Evolutionary conservation across 176 grass and related monocot species (phyloP), one percentile per base, ranked within the genome.

Genomic region (Lolium multiflorum): DNA sequence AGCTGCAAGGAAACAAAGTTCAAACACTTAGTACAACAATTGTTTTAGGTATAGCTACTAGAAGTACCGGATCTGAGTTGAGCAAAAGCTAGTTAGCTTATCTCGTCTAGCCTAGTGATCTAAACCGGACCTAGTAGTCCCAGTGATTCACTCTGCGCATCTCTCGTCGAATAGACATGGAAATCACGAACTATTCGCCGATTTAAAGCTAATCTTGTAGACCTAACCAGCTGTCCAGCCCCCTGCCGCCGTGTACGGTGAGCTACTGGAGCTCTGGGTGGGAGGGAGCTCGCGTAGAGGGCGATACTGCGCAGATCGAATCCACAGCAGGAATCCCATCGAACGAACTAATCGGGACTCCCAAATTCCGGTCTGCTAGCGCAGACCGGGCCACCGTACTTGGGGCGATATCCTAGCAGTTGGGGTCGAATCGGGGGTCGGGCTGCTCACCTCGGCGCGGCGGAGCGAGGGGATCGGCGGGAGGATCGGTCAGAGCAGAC

Each of bases 401-500:
- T 28, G 48, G 14, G 48, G 25, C 49, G 47, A 48, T 54, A 76
- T 24, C 73, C 73, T 76, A 76, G 25, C 48, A 76, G 73, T 18
- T 11, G 15, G 46, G 46, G 22, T 46, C 71, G 44, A 50, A 74
- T 26, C 71, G 21, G 73, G 26, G 73, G 44, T 55, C 46, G 59
- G 24, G 72, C 2, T 37, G 82, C 90, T 82, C 62, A 91, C 90
- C 90, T 85, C 43, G 55, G 35, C 16, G 43, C 5, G 25, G 17
- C 44, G 54, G 24, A 6, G 20, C 56, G 80, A 35, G 16, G 20
- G 39, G 2, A 58, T 71, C n/a, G 52, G 37, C 52, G 81, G 20
- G 15, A 3, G 43, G 22, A n/a, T 39, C 74, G 22, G 14, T 63
- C 39, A 35, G 21, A 16, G 46, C 39, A 48, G 18, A n/a, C 61